phyloP scores from a whole-genome alignment of 768 basidiomycete genomes.

The Termitomyces eurrhizus region DNA sequence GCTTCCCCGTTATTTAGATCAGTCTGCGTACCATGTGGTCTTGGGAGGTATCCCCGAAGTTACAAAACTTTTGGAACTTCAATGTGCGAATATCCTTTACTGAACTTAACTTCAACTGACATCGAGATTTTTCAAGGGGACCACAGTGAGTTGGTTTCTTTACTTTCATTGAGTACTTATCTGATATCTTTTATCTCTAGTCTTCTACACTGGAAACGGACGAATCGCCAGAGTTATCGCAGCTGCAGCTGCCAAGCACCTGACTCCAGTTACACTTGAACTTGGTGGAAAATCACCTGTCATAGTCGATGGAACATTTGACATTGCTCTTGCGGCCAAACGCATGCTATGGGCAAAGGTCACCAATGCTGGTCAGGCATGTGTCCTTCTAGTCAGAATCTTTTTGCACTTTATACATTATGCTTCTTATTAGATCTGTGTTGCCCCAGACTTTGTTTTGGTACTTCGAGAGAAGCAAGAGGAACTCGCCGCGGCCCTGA shows the following conservation, averaged over 20 bases:
- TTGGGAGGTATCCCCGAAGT: conserved; percentile 58
- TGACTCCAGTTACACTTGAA: conserved; percentile 55
- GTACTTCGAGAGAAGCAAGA: conserved; percentile 38
- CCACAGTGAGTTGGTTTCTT: conserved; percentile 18
- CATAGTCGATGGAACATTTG: conserved; percentile 33
- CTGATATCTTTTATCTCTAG: conserved; percentile 5
- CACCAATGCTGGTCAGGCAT: conserved; percentile 62
- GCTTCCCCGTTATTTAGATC: conserved; percentile 48
- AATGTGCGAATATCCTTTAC: conserved; percentile 29
- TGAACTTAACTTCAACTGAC: neutral
- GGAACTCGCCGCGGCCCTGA: conserved; percentile 41
- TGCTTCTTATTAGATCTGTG: conserved; percentile 52
- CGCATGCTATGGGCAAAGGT: conserved; percentile 67
- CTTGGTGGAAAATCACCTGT: conserved; percentile 51
- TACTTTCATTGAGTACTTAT: neutral
- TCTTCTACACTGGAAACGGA: conserved; percentile 47
- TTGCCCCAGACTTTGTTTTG: conserved; percentile 49
- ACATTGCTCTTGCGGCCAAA: conserved; percentile 45
- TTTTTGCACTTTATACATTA: neutral
- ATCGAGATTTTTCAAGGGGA: conserved; percentile 18
- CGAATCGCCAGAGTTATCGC: conserved; percentile 46
- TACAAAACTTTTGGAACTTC: conserved; percentile 45
- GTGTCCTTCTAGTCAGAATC: neutral
- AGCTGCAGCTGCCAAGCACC: conserved; percentile 47
- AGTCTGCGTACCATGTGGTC: conserved; percentile 47